Evolutionary conservation across 176 grass and related monocot species (phyloP), one percentile per base, ranked within the genome.

Genomic region (Secale cereale): DNA sequence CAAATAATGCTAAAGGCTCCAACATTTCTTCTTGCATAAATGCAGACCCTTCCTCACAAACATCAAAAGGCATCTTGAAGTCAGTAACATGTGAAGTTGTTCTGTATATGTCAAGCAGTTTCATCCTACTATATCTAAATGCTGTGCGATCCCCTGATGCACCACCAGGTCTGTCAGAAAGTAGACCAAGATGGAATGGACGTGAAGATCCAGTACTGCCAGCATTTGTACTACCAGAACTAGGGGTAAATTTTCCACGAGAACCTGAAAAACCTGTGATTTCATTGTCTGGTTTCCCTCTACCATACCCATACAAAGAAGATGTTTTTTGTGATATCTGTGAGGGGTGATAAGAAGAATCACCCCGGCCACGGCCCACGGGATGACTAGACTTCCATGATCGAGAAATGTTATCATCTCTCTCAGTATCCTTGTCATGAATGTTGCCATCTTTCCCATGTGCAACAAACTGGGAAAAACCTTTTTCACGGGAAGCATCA

Each of bases 81-180:
- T 85, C 83, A 73, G 88, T 90, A 71, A 94, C 39, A 89, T 97
- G 90, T 84, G 88, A 92, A 76, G 28, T 80, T 83, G 28, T 86
- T 83, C 93, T 89, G 91, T 99, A 99, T 78, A 99, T 77, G 74
- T 99, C 97, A 81, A 99, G 88, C 71, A 99, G 78, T 86, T 99
- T 99, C 92, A 99, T 97, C 85, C 97, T 97, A 74, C 91, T 91
- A 85, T 99, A 99, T 92, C 85, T 94, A 77, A 89, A 70, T 82
- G 85, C 32, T 3, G 78, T 85, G 27, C 85, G 83, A 77, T 95
- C 90, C 65, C 89, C 87, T 84, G 84, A 86, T 79, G 86, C 50
- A 69, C 91, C 87, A 85, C 89, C 91, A 75, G 91, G 87, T 70
- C 89, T 94, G 76, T 99, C 91, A 88, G 90, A 86, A 52, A 88